phyloP scores from a whole-genome alignment of 495 filamentous ascomycete genomes.

The Daldinia grandis region DNA sequence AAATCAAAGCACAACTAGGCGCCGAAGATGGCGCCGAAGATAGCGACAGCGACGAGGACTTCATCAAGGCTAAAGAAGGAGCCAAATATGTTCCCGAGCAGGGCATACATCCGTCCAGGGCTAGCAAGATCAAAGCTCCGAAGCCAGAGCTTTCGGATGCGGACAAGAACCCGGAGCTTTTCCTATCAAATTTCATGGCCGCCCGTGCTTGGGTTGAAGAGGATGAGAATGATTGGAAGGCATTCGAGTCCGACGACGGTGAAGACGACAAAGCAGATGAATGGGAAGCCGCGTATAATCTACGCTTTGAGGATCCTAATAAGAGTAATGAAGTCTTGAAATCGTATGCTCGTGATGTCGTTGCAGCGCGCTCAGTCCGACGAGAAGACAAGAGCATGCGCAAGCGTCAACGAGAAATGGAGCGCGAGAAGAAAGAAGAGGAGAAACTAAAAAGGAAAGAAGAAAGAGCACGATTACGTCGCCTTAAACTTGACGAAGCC shows the following conservation, averaged over 20 bases:
- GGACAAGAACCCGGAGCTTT: constrained; percentile 89
- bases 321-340: constrained; percentile 83
- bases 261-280: constrained; percentile 83
- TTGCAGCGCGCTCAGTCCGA: constrained; percentile 80
- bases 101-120: constrained; percentile 58
- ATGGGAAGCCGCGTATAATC: constrained; percentile 93
- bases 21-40: constrained; percentile 60
- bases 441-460: constrained; percentile 78
- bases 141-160: constrained; percentile 76
- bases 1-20: constrained; percentile 73
- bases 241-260: constrained; percentile 92
- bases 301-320: constrained; percentile 91
- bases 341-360: constrained; percentile 86
- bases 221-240: constrained; percentile 66
- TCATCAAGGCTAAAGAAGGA: constrained; percentile 65
- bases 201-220: constrained; percentile 86
- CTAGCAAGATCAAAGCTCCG: constrained; percentile 56
- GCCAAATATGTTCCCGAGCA: constrained; percentile 38
- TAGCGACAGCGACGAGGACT: constrained; percentile 74
- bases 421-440: constrained; percentile 77
- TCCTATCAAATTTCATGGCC: constrained; percentile 86
- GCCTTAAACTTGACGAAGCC: constrained; percentile 86
- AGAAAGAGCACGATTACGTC: constrained; percentile 83
- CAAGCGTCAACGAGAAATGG: constrained; percentile 77
- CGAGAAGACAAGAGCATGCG: constrained; percentile 79